Conservation (phyloP, 202 grass and related monocot genomes). For the Eragrostis tef region DNA sequence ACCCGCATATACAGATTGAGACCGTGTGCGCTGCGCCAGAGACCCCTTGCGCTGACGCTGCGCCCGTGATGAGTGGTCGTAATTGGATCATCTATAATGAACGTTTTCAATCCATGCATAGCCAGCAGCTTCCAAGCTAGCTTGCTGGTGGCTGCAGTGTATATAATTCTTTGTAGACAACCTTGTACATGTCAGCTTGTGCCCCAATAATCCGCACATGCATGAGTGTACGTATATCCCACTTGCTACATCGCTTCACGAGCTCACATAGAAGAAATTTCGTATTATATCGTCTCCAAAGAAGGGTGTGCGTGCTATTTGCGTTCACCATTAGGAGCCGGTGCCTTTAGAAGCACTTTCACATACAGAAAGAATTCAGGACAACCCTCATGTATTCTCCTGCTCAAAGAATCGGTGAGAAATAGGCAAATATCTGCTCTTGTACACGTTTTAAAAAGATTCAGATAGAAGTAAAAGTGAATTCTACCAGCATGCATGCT, state of each 20-base stretch:
- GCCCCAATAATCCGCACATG: background rate
- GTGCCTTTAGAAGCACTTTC: no score
- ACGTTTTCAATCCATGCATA: background rate
- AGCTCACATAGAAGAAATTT: no score
- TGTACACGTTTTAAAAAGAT: background rate
- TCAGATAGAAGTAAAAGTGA: background rate
- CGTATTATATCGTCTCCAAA: no score
- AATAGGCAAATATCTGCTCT: background rate
- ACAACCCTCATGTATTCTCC: no score
- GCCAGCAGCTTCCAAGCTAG: conserved; percentile 2
- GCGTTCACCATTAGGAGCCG: no score
- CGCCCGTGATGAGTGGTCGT: background rate
- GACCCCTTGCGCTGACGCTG: no score
- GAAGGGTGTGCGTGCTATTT: no score
- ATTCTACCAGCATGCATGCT: background rate
- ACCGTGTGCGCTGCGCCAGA: background rate
- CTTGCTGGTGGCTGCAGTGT: background rate
- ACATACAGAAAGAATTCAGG: no score
- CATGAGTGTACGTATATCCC: background rate
- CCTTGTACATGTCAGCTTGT: background rate
- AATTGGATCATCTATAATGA: background rate
- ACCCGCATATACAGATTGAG: no score
- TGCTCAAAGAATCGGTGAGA: background rate
- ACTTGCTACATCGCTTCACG: no score
- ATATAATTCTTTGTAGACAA: background rate